Evolutionary conservation across 2,329 filamentous ascomycete species (phyloP).

Genomic region (Epichloe brachyelytri): DNA sequence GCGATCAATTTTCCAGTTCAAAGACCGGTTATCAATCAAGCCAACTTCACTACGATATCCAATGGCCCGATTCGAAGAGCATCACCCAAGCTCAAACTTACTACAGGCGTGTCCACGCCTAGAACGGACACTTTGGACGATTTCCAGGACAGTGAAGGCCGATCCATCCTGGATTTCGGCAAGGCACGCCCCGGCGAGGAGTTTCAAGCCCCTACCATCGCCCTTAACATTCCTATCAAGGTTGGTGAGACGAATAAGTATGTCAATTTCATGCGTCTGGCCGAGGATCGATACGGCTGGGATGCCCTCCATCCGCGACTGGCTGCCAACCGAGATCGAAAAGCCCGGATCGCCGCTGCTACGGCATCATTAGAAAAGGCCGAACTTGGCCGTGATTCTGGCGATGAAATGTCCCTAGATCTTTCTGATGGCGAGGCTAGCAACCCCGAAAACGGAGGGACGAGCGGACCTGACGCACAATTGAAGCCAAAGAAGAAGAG

Average conservation of each 20-base stretch:
- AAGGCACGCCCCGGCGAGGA: slow-evolving; percentile 47
- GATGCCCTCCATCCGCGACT: slow-evolving; percentile 84
- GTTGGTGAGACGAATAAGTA: slow-evolving; percentile 72
- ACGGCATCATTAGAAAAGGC: slow-evolving; percentile 73
- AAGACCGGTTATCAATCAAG: slow-evolving; percentile 23
- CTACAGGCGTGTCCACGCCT: slow-evolving; percentile 30
- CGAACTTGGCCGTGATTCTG: slow-evolving; percentile 53
- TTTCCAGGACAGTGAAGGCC: slow-evolving; percentile 28
- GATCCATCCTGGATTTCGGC: slow-evolving; percentile 50
- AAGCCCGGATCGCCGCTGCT: slow-evolving; percentile 77
- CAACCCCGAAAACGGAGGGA: slow-evolving; percentile 69
- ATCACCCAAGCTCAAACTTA: slow-evolving; percentile 34
- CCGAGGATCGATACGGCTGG: slow-evolving; percentile 88
- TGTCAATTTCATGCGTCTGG: slow-evolving; percentile 88
- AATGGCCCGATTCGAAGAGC: slow-evolving; percentile 31
- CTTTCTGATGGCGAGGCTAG: slow-evolving; percentile 64
- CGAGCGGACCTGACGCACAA: slow-evolving; percentile 47
- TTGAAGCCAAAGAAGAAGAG: slow-evolving; percentile 67
- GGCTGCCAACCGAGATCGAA: slow-evolving; percentile 76
- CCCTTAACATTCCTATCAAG: slow-evolving; percentile 68
- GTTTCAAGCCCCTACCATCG: slow-evolving; percentile 57
- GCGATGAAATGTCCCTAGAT: slow-evolving; percentile 77
- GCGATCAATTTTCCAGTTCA: slow-evolving; percentile 14
- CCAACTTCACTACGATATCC: slow-evolving; percentile 28
- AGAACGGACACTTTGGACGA: slow-evolving; percentile 38